phyloP scores from a whole-genome alignment of 2,329 filamentous ascomycete species.

The Nannizzia gypsea region DNA sequence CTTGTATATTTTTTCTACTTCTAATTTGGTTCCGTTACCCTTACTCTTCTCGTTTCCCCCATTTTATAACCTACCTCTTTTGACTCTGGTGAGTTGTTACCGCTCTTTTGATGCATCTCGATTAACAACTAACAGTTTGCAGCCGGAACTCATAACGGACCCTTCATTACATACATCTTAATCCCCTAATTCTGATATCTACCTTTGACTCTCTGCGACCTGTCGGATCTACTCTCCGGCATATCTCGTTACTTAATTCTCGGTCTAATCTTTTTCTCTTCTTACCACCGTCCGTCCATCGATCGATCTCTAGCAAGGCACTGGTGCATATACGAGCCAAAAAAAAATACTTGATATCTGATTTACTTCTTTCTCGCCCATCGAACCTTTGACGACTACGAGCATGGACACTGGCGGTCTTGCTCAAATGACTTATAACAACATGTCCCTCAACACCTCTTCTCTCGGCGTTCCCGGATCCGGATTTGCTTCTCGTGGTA shows the following conservation, averaged over 20 bases:
- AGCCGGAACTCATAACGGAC: conserved; percentile 1
- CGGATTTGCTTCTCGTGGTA: conserved; percentile 74
- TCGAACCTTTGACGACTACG: conserved; percentile 19
- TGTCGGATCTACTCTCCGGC: background rate
- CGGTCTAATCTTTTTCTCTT: background rate
- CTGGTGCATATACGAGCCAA: conserved; percentile 12
- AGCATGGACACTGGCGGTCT: conserved; percentile 92
- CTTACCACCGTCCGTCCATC: background rate
- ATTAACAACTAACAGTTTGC: background rate
- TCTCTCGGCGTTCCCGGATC: conserved; percentile 64
- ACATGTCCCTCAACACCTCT: conserved; percentile 54
- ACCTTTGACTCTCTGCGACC: background rate
- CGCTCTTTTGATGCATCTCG: background rate
- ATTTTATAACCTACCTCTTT: background rate
- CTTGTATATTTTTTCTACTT: background rate
- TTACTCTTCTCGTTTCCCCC: background rate
- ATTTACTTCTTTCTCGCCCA: conserved; percentile 11
- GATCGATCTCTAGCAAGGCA: background rate
- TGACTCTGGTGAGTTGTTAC: background rate
- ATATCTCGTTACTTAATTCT: background rate
- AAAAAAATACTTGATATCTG: conserved; percentile 16
- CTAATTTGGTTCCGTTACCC: conserved; percentile 1
- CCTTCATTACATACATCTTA: conserved; percentile 4
- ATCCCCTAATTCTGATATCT: background rate
- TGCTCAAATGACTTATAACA: conserved; percentile 95